Base-by-base conservation (phyloP, 768 basidiomycete species). In the Neoboletus subvelutipes region DNA sequence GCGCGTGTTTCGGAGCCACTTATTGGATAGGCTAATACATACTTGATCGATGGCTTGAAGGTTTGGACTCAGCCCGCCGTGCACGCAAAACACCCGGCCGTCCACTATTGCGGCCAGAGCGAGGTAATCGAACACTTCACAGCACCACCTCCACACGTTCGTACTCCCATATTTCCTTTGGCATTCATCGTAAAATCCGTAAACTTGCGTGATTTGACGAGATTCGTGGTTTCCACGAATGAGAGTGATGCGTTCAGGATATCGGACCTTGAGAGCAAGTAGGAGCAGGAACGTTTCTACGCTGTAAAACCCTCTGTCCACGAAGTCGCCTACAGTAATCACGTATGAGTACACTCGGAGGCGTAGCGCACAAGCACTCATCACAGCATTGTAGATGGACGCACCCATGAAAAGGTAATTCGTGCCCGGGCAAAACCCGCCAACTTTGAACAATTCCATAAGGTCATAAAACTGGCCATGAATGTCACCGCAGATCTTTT, bases 161-260 rank as follows among this genome's bases (percentile, higher is more conserved):
- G 85, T 86, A 65, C 83, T 86, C 4, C 95, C 95, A 66, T 97
- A 98, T 72, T 98, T 98, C 36, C 95, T 78, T 73, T 94, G 91
- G 71, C 96, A 98, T 70, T 98, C 96, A 73, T 98, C 96, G 73
- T 92, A 93, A 67, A 93, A 93, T 20, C 92, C 91, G 69, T 94
- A 94, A 0, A 94, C 92, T 70, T 98, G 96, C 0, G 96, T 98
- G 64, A 98, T 98, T 70, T 98, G 96, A 4, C 96, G 82, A 7
- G 91, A 94, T 72, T 98, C 96, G 78, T 98, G 96, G 81, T 98
- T 98, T 11, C 96, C 96, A 45, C 96, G 83, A 60, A 98, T 95
- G 61, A 98, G 87, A 0, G 94, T 97, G 71, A 98, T 96, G 51
- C 94, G 88, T 69, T 98, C 96, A 28, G 95, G 96, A 72, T 97